A percentile compares a stretch with the other conserved stretches of the same genome.
Evolutionary conservation across 2,329 filamentous ascomycete species (phyloP).

Genomic region (Colletotrichum cuscutae): DNA sequence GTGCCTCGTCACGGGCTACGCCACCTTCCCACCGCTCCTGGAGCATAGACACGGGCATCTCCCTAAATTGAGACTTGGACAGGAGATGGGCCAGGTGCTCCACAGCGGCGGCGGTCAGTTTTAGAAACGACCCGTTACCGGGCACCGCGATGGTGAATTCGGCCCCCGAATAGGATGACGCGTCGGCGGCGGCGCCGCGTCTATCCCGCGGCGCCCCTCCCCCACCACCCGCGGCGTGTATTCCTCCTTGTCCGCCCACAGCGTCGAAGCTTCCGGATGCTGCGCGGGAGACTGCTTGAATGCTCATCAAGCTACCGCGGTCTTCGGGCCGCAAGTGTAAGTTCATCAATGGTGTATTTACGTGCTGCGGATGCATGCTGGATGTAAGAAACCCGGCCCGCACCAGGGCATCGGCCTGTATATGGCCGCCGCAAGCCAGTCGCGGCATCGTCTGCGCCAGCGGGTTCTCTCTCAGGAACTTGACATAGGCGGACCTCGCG

Average conservation of each 20-base stretch:
- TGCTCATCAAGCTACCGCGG: conserved; percentile 65
- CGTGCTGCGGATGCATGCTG: conserved; percentile 35
- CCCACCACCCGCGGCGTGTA: conserved; percentile 71
- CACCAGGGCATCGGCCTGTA: conserved; percentile 68
- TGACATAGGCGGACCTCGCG: conserved; percentile 62
- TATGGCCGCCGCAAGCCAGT: conserved; percentile 6
- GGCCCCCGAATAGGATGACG: conserved; percentile 39
- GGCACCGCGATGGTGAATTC: conserved; percentile 71
- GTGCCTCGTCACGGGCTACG: conserved; percentile 56
- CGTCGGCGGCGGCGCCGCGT: conserved; percentile 29
- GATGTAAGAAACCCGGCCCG: conserved; percentile 74
- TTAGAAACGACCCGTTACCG: conserved; percentile 73
- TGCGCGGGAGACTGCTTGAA: conserved; percentile 71
- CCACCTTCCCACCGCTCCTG: conserved; percentile 79
- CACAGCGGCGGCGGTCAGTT: conserved; percentile 70
- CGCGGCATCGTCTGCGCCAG: conserved; percentile 47
- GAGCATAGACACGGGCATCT: conserved; percentile 70
- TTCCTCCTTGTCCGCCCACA: conserved; percentile 73
- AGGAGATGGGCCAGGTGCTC: conserved; percentile 71
- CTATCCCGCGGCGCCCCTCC: conserved; percentile 51
- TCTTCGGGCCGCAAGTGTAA: conserved; percentile 62
- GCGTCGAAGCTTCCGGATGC: conserved; percentile 76
- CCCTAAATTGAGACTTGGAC: conserved; percentile 67
- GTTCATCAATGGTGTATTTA: conserved; percentile 44
- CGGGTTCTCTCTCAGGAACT: conserved; percentile 62